These are phyloP conservation scores for Cladosporium austrohemisphaericum DNA, from an alignment of 2,329 filamentous ascomycete species.

Conservation along the genomic window DNA sequence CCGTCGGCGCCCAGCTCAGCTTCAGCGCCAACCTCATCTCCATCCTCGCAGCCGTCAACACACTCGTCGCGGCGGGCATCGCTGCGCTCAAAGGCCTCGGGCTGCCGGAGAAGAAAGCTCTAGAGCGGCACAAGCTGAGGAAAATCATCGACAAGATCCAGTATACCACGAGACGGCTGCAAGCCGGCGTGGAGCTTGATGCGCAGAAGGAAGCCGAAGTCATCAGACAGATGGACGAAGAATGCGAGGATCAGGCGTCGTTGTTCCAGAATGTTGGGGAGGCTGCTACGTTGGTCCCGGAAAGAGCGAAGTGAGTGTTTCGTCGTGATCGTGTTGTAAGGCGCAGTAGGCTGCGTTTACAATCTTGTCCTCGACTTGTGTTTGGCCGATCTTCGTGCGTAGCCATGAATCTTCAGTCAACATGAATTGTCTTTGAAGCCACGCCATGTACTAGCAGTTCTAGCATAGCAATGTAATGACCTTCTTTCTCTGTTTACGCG, in stretches of 20 bases:
- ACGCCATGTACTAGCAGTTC: too few relatives aligned
- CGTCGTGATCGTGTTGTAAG: too few relatives aligned
- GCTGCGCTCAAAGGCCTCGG: conserved; percentile 16
- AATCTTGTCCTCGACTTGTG: too few relatives aligned
- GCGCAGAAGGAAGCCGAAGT: conserved; percentile 16
- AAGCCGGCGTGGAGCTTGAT: conserved; percentile 15
- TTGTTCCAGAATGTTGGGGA: neutral
- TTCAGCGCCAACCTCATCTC: conserved; percentile 14
- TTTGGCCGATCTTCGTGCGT: too few relatives aligned
- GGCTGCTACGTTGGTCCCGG: neutral
- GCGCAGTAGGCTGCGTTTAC: too few relatives aligned
- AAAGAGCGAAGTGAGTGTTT: neutral
- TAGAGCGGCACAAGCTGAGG: conserved; percentile 13
- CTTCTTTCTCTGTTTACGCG: too few relatives aligned
- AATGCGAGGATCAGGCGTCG: conserved; percentile 15
- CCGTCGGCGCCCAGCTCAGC: conserved; percentile 16
- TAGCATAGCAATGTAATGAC: too few relatives aligned
- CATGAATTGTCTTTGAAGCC: too few relatives aligned
- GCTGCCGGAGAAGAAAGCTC: conserved; percentile 16
- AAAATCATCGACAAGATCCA: conserved; percentile 14
- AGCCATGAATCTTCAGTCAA: too few relatives aligned
- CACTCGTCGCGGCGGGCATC: conserved; percentile 16
- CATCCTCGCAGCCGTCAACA: conserved; percentile 17
- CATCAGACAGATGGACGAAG: conserved; percentile 2
- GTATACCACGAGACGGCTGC: conserved; percentile 15